Evolutionary conservation across 2,329 filamentous ascomycete genomes (phyloP), one percentile per base, ranked within the genome.

Genomic region (Penicillium crustosum): DNA sequence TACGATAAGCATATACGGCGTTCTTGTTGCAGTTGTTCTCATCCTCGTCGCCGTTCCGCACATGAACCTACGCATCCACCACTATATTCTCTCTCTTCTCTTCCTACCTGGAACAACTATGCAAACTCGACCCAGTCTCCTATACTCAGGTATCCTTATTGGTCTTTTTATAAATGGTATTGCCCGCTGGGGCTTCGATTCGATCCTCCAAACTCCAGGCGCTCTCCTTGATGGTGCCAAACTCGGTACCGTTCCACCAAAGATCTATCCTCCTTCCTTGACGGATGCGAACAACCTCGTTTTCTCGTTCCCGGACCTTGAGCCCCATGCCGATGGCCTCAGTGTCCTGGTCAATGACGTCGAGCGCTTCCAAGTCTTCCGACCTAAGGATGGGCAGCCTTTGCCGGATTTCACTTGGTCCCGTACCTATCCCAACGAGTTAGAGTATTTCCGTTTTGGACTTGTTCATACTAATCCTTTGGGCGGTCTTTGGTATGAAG

Each of bases 161-260:
- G 85, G 84, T 0, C 73, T 87, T 0, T 87, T 86, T 71, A 82
- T 87, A 74, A 87, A 86, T 66, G 84, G 84, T 31, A 80, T 85
- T 52, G 84, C 84, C 2, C 77, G 84, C n/a, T 87, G 84, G 84
- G 84, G 83, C 3, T 87, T 86, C 66, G 84, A 81, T 62, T 79
- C 76, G 53, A 84, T 87, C 55, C 76, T 87, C 0, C 79, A 87
- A 65, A 86, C 84, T 0, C 81, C 82, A 1, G 77, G 70, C 2
- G 77, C 79, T 21, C 68, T 87, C 31, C 70, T 76, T 13, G 69
- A 72, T 35, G 75, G 73, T 15, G 74, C 64, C 4, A 68, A 70
- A 43, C 61, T 75, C 3, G 71, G 71, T 7, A 75, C 71, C 27
- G 42, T 66, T 2, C 65, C 75, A 10, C 74, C 75, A 5, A 58